phyloP scores from a whole-genome alignment of 192 early-diverging fungal genomes.

The Powellomyces hirtus region DNA sequence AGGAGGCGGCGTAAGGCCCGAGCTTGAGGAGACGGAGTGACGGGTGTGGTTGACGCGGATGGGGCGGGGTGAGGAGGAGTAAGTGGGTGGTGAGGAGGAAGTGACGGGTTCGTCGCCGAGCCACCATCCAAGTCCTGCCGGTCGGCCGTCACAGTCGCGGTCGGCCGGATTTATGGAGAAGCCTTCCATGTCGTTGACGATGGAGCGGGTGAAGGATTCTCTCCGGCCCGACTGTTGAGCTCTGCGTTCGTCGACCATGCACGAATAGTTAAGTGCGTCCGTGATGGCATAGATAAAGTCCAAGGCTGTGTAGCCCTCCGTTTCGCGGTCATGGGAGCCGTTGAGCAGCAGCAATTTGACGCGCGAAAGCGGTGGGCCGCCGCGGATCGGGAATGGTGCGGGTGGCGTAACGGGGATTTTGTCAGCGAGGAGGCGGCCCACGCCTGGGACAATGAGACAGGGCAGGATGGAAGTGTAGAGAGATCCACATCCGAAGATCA shows the following conservation, averaged over 20 bases:
- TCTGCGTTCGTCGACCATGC: slow-evolving; percentile 25
- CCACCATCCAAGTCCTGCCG: slow-evolving; percentile 1
- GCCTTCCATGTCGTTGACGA: neutral
- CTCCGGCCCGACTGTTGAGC: neutral
- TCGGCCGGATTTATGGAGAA: neutral
- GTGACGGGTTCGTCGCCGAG: too few relatives aligned
- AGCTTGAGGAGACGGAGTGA: neutral
- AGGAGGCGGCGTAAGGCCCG: neutral
- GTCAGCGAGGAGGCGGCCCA: slow-evolving; percentile 60
- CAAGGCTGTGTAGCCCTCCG: slow-evolving; percentile 64
- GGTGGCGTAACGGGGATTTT: slow-evolving; percentile 8
- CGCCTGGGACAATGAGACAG: slow-evolving; percentile 66
- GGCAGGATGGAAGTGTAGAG: slow-evolving; percentile 74
- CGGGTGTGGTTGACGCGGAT: neutral
- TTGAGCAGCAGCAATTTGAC: slow-evolving; percentile 69
- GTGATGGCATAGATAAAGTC: slow-evolving; percentile 71
- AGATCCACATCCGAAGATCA: slow-evolving; percentile 73
- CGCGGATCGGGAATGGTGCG: neutral
- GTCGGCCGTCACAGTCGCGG: slow-evolving; percentile 6
- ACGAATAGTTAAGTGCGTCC: slow-evolving; percentile 60
- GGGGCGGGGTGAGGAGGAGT: neutral
- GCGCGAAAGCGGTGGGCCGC: neutral
- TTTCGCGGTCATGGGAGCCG: slow-evolving; percentile 67
- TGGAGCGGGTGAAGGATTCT: neutral
- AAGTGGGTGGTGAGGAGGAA: too few relatives aligned